A percentile compares a stretch with the other conserved stretches of the same genome.
Evolutionary conservation across 75 land plant species (phyloP).

Genomic region (Cryptomeria japonica): DNA sequence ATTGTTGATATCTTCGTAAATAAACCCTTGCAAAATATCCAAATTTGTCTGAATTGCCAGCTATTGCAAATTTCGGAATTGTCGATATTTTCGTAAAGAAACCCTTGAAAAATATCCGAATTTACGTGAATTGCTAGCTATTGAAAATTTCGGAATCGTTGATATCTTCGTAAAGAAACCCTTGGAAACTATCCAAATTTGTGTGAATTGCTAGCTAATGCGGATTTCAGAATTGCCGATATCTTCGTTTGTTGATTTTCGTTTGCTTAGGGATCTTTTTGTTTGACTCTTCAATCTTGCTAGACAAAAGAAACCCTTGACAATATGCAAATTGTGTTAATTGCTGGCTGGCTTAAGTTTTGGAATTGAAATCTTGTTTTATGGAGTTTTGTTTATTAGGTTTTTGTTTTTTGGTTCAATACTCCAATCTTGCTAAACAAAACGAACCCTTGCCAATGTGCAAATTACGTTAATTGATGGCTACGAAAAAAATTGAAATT

Average conservation of each 20-base stretch:
- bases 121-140: too few relatives aligned
- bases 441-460: neutral
- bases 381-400: neutral
- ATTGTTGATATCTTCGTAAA: too few relatives aligned
- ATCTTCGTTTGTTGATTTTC: too few relatives aligned
- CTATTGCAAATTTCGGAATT: neutral
- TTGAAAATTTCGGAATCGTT: too few relatives aligned
- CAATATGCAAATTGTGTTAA: neutral
- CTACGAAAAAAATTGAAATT: neutral
- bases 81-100: too few relatives aligned
- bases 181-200: too few relatives aligned
- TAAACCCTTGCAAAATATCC: too few relatives aligned
- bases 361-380: neutral
- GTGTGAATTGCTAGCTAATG: too few relatives aligned
- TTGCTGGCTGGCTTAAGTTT: neutral
- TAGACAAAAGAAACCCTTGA: neutral
- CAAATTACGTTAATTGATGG: neutral
- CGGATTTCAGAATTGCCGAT: too few relatives aligned
- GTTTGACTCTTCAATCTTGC: neutral
- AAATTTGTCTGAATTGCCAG: neutral
- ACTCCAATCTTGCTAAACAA: neutral
- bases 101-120: too few relatives aligned
- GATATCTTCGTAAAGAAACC: too few relatives aligned
- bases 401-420: neutral
- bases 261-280: neutral